Conservation (phyloP, 1,284 basidiomycete species). For the Apiotrichum sp. region DNA sequence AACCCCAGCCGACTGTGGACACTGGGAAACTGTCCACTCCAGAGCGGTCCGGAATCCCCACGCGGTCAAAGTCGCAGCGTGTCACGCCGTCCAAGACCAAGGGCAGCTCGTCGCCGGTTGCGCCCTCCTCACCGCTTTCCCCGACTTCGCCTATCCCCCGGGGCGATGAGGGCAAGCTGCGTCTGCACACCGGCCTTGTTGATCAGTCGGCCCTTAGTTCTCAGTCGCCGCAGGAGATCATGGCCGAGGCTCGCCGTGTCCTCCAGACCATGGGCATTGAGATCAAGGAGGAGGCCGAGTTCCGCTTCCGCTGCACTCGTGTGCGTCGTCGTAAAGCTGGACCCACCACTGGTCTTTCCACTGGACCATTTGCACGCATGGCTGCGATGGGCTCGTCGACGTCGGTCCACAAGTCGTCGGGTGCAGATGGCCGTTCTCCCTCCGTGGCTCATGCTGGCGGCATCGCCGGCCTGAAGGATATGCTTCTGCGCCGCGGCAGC, state of each 20-base stretch:
- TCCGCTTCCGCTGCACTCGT: conserved; percentile 75
- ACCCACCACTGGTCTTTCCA: conserved; percentile 37
- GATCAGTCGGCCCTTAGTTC: conserved; percentile 88
- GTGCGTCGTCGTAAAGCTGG: conserved; percentile 61
- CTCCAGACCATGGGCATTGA: conserved; percentile 87
- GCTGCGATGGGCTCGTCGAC: conserved; percentile 64
- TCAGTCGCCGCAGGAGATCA: conserved; percentile 74
- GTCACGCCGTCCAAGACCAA: background rate
- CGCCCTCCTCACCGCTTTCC: background rate
- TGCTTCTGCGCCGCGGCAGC: conserved; percentile 78
- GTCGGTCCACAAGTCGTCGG: conserved; percentile 60
- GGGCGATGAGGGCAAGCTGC: conserved; percentile 57
- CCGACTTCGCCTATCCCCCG: background rate
- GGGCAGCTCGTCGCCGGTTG: background rate
- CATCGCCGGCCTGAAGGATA: conserved; percentile 66
- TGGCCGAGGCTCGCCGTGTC: conserved; percentile 72
- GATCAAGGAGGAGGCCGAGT: conserved; percentile 77
- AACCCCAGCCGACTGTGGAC: conserved; percentile 18
- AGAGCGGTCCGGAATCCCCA: background rate
- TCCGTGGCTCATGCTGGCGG: conserved; percentile 62
- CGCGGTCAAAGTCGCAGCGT: conserved; percentile 12
- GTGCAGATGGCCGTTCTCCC: conserved; percentile 55
- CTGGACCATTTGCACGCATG: conserved; percentile 46
- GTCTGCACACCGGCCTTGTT: conserved; percentile 85
- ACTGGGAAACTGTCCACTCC: background rate